phyloP scores from a whole-genome alignment of 1,284 basidiomycete genomes.

The Pseudozyma thailandica region DNA sequence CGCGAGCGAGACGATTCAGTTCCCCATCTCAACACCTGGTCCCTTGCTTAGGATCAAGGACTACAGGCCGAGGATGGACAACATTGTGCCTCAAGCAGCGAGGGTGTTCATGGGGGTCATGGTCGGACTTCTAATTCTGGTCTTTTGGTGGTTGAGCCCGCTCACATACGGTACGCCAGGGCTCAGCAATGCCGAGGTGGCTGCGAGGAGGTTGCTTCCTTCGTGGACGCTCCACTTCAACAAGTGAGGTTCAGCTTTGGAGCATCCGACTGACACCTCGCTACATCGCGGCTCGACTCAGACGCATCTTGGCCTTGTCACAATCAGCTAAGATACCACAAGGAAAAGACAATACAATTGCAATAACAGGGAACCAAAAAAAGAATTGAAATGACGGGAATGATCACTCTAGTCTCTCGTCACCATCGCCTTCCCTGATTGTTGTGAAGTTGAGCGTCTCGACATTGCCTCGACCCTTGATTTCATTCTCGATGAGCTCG shows the following conservation, averaged over 20 bases:
- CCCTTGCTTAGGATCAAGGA: constrained; percentile 59
- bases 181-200: constrained; percentile 43
- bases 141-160: constrained; percentile 59
- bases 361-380: background rate
- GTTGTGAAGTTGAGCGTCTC: constrained; percentile 71
- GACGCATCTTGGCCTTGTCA: background rate
- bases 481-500: constrained; percentile 84
- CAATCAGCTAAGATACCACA: background rate
- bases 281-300: background rate
- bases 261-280: background rate
- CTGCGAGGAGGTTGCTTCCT: constrained; percentile 43
- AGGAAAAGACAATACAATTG: constrained; percentile 8
- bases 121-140: constrained; percentile 32
- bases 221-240: constrained; percentile 62
- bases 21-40: constrained; percentile 80
- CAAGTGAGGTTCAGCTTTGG: constrained; percentile 17
- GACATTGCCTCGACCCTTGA: constrained; percentile 79
- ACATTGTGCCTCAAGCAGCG: constrained; percentile 26
- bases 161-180: constrained; percentile 60
- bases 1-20: constrained; percentile 78
- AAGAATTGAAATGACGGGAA: too few species aligned
- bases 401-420: constrained; percentile 54
- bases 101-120: constrained; percentile 18
- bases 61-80: constrained; percentile 37
- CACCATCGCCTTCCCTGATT: constrained; percentile 58